Evolutionary conservation across 2,329 filamentous ascomycete genomes (phyloP), one percentile per base, ranked within the genome.

Genomic region (Beauveria asiatica): DNA sequence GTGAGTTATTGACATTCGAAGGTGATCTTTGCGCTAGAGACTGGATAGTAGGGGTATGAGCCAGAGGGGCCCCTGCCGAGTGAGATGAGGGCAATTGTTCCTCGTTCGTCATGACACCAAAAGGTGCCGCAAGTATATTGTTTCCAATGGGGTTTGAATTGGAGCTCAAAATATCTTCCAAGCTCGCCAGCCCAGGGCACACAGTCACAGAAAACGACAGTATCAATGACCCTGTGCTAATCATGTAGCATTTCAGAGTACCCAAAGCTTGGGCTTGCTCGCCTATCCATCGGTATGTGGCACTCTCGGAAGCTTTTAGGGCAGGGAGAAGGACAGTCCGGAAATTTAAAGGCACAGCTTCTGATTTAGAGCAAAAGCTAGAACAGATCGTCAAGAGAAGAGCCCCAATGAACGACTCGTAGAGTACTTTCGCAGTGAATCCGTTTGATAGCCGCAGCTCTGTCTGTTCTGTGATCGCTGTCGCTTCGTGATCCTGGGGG

Each of bases 331-430:
- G 68, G 16, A 84, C 69, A 0, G 79, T 82, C 56, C 79, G 76
- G 60, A 77, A 77, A 64, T 83, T 83, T 4, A 85, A 70, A 4
- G 81, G 77, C 23, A 83, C 74, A 3, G 81, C 80, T 33, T 76
- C 75, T 17, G 76, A 74, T 33, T 71, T 74, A 5, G 71, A 71
- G 65, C 81, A 83, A 61, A 84, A 82, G 6, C 73, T 72, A 5
- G 76, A 72, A 2, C 78, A 77, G 57, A 83, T 66, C n/a, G 80
- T 78, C 2, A 78, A 75, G 17, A 83, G 70, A 10, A 79, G 70
- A n/a, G 81, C 79, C 11, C 75, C 73, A 53, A 84, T 75, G 62
- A 85, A 83, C 46, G 78, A 78, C 61, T 83, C 80, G 65, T 84
- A 80, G 5, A 79, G 74, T 19, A 76, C 75, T 62, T 76, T 78